phyloP scores from a whole-genome alignment of 495 filamentous ascomycete genomes.

The Talaromyces proteolyticus region DNA sequence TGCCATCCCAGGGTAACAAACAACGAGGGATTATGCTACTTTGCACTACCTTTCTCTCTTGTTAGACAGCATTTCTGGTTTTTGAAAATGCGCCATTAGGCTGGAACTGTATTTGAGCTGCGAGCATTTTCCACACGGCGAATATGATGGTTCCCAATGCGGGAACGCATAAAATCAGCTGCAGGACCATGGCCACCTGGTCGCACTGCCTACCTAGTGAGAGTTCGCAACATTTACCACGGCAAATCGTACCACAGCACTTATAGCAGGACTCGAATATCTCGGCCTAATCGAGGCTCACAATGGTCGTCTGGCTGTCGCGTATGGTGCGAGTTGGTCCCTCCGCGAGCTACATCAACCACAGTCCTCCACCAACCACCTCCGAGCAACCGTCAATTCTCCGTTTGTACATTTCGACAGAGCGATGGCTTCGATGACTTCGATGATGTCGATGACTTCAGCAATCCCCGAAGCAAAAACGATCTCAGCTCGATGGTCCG shows the following conservation, averaged over 20 bases:
- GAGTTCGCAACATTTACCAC: neutral
- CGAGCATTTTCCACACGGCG: neutral
- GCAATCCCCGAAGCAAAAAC: conserved; percentile 1
- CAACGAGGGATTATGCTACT: neutral
- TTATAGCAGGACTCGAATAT: neutral
- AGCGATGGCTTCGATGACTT: conserved; percentile 8
- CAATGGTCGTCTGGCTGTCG: neutral
- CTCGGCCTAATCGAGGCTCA: neutral
- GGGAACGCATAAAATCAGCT: neutral
- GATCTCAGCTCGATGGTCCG: conserved; percentile 8
- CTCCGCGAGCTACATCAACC: neutral
- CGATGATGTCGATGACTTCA: neutral
- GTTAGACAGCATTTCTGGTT: neutral
- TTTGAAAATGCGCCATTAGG: neutral
- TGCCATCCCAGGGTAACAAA: no score
- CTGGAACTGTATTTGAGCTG: neutral
- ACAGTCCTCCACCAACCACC: neutral
- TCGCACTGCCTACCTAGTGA: conserved; percentile 1
- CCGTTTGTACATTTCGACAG: neutral
- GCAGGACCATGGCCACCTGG: conserved; percentile 1
- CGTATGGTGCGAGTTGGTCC: neutral
- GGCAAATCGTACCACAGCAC: neutral
- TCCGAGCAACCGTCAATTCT: conserved; percentile 1
- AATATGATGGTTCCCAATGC: conserved; percentile 6
- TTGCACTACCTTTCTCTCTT: neutral